Base-by-base conservation (phyloP, 1,139 yeast genomes). In the Kurtzmaniella quercitrusa region DNA sequence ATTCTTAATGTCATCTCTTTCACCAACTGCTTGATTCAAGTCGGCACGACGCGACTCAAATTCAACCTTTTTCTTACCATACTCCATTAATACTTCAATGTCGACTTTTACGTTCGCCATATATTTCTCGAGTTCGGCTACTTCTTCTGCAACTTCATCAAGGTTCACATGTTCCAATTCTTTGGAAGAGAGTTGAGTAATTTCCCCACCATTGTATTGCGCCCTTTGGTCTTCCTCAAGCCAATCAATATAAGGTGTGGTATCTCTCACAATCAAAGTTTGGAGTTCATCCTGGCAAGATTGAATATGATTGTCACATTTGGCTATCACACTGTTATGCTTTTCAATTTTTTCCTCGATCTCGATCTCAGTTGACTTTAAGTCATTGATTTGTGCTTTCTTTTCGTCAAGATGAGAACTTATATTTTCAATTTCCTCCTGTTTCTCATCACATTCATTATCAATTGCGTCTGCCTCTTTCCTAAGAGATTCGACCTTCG, bases 51-150 rank as follows among this genome's bases (percentile, higher is more conserved):
- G 74, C 3, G 71, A 65, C 21, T 72, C 75, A 54, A 74, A 88
- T 52, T 89, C 97, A 1, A 59, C 56, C 40, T 78, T 76, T 48
- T 94, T 79, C 40, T 66, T 61, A 1, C 88, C 84, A 57, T 89
- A 93, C 51, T 89, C 96, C 47, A 79, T 80, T 43, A 93, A 68
- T 2, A 88, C 78, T 46, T 84, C 91, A 47, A 84, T 72, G 58
- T 93, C 94, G 7, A 84, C 82, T 47, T 75, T 76, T 8, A 82
- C 78, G 30, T 73, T 73, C 14, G 74, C 74, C 56, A 87, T 70
- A 44, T 74, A 76, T 8, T 68, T 72, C 49, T 87, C 85, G 33
- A 87, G 60, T 17, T 65, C 68, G 5, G 67, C 75, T 36, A 88
- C 76, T 39, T 81, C 80, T 0, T 61, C 58, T 44, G 76, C 74